Percentiles rank a stretch among this genome's conserved stretches.
Conservation (phyloP, 306 rosid species). For the Begonia peltatifolia region DNA sequence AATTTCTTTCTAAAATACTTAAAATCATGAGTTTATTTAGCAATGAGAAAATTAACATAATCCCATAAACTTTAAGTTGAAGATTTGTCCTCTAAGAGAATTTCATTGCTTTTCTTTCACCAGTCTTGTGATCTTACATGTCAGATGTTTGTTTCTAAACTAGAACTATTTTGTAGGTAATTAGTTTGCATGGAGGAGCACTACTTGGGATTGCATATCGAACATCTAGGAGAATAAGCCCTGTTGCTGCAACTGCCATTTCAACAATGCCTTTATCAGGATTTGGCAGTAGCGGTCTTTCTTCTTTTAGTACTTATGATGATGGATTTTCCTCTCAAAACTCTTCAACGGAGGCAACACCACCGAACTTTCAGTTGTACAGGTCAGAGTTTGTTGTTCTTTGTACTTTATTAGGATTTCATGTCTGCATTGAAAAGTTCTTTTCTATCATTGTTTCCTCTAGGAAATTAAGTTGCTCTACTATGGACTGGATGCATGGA, state of each 20-base stretch:
- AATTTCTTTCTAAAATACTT: no score
- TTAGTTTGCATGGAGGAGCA: slow-evolving; percentile 98
- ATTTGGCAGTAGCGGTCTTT: slow-evolving; percentile 70
- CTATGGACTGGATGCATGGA: no score
- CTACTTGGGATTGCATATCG: slow-evolving; percentile 96
- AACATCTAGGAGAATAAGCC: slow-evolving; percentile 84
- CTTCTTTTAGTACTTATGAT: slow-evolving; percentile 80
- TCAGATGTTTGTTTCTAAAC: no score
- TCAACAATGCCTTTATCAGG: slow-evolving; percentile 99
- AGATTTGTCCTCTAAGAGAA: no score
- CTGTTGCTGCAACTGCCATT: slow-evolving; percentile 91
- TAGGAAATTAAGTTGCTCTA: no score
- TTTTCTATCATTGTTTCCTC: no score
- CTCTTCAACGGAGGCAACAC: slow-evolving; percentile 66
- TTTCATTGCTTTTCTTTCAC: no score
- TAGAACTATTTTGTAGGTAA: slow-evolving; percentile 37
- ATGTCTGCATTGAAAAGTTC: no score
- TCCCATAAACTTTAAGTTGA: no score
- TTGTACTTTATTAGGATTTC: not conserved
- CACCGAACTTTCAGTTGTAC: slow-evolving; percentile 87
- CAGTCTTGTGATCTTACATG: no score
- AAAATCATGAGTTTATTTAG: no score
- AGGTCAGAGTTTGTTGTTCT: slow-evolving; percentile 29
- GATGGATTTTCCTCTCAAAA: slow-evolving; percentile 69
- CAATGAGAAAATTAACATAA: no score